Evolutionary conservation across 169 alveolate genomes (phyloP).

Genomic region (Condylostoma magnum): DNA sequence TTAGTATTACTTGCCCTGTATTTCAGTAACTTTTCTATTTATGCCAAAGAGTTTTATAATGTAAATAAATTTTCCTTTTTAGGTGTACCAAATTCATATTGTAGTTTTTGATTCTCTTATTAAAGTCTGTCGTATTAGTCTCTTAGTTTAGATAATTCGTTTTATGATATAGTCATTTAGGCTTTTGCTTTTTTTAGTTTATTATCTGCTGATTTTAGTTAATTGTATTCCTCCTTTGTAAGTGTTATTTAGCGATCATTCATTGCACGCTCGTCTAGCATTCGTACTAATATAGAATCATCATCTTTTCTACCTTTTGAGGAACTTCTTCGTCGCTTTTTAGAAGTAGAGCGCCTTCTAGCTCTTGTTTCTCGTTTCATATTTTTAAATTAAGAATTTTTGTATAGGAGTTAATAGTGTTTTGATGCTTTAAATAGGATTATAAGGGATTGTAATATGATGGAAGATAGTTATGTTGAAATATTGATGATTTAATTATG

Average conservation of each 20-base stretch:
- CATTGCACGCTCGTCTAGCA: neutral
- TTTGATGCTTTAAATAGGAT: too few species aligned
- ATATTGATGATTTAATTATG: too few species aligned
- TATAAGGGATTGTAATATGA: too few species aligned
- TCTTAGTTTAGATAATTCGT: neutral
- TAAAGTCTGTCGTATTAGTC: neutral
- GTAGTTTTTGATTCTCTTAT: neutral
- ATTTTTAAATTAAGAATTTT: too few species aligned
- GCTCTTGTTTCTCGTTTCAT: neutral
- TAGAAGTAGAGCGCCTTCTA: conserved; percentile 8
- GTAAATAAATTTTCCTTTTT: neutral
- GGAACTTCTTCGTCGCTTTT: neutral
- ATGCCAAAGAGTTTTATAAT: neutral
- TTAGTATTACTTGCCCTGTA: neutral
- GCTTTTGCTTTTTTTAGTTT: neutral
- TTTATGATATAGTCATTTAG: neutral
- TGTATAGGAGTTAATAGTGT: too few species aligned
- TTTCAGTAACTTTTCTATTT: neutral
- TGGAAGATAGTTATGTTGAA: too few species aligned
- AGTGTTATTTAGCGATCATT: neutral
- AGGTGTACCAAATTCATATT: neutral
- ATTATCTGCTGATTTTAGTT: neutral
- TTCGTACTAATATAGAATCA: neutral
- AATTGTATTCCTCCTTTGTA: neutral
- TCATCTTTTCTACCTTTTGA: neutral